Evolutionary conservation across 2,329 filamentous ascomycete species (phyloP), one percentile per base, ranked within the genome.

Genomic region (Lithohypha guttulata): DNA sequence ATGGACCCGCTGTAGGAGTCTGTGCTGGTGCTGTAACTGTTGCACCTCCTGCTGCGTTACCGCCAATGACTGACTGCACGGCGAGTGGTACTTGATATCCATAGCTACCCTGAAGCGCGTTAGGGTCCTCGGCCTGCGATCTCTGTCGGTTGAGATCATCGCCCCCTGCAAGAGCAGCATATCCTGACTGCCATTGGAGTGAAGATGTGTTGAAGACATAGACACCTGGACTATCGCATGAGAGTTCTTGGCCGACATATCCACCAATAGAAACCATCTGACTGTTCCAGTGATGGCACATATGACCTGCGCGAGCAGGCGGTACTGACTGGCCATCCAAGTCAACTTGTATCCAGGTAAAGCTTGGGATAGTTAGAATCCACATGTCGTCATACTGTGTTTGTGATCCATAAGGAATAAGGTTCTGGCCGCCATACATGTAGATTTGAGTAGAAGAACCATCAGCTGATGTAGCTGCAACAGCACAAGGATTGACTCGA

Each of bases 211-310:
- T 86, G 61, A 85, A 89, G 18, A 84, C 73, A 53, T 84, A 84
- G 44, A 85, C 68, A 1, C 79, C 79, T 0, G 77, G 77, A 11
- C 62, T 71, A 49, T 85, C 81, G 55, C 81, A 84, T 3, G 63
- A 69, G 31, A 75, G 63, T 8, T 75, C 62, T 18, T 65, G 59
- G 2, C 75, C 76, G 6, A 78, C 70, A 47, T 75, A 80, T 8
- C 84, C 84, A 18, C 84, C 84, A 10, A 89, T 66, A 6, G 80
- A 69, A 45, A 91, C 67, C 77, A 93, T 86, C 57, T 89, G 84
- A 42, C 80, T 77, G 11, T 85, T 79, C 60, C 84, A 89, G 51
- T 74, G 73, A 49, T 86, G 75, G 59, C 84, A 91, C 25, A 77
- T 75, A 55, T 89, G 83, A 0, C 83, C 83, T 1, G 77, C 74